Evolutionary conservation across 1,139 yeast genomes (phyloP).

Genomic region (Arxiozyma telluris): DNA sequence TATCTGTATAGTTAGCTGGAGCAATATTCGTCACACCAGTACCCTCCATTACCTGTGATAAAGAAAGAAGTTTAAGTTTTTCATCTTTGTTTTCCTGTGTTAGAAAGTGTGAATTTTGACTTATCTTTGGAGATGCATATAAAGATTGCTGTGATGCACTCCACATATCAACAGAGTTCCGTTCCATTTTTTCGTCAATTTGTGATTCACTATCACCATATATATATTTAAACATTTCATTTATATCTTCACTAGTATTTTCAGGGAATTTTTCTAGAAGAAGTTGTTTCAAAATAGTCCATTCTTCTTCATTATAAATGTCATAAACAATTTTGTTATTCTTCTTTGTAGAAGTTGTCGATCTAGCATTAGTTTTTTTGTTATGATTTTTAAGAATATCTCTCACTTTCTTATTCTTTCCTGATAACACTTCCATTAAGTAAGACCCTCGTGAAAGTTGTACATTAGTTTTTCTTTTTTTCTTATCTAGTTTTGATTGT

Average conservation of each 20-base stretch:
- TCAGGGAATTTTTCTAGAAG: slow-evolving; percentile 19
- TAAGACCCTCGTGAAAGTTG: slow-evolving; percentile 12
- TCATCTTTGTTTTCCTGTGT: slow-evolving; percentile 3
- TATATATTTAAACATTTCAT: slow-evolving; percentile 17
- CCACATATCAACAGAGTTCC: slow-evolving; percentile 17
- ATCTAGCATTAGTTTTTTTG: slow-evolving; percentile 1
- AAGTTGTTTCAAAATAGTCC: slow-evolving; percentile 17
- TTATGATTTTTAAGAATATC: slow-evolving; percentile 7
- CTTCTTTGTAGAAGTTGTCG: neutral
- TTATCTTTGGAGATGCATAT: neutral
- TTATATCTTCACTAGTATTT: slow-evolving; percentile 15
- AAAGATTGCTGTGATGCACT: slow-evolving; percentile 24
- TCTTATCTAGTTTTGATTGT: neutral
- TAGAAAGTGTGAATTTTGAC: neutral
- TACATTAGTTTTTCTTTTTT: neutral
- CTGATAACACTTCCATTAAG: slow-evolving; percentile 23
- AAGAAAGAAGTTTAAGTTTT: slow-evolving; percentile 13
- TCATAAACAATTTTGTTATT: slow-evolving; percentile 10
- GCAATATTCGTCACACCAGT: slow-evolving; percentile 3
- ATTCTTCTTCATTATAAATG: slow-evolving; percentile 24
- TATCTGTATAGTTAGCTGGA: neutral
- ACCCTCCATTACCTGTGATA: slow-evolving; percentile 25
- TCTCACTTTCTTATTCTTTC: slow-evolving; percentile 23
- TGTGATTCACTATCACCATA: slow-evolving; percentile 17
- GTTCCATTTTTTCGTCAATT: neutral